phyloP scores from a whole-genome alignment of 495 filamentous ascomycete genomes.

The Aspergillus conjunctus region DNA sequence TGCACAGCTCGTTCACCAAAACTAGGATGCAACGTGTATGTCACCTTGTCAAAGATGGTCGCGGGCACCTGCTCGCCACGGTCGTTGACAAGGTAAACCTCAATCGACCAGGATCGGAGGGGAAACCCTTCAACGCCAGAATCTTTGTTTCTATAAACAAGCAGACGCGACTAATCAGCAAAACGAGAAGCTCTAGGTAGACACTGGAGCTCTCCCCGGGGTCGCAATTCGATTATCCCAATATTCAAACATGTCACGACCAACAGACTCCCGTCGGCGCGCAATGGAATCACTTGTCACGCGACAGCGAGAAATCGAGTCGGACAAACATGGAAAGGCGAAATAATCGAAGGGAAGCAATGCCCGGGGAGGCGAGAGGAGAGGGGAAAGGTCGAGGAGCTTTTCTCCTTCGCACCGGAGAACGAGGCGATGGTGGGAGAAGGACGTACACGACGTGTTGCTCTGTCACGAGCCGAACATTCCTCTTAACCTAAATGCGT shows the following conservation, averaged over 20 bases:
- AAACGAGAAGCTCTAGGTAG: constrained; percentile 2
- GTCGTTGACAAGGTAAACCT: constrained; percentile 61
- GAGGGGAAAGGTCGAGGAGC: background rate
- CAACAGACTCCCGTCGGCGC: background rate
- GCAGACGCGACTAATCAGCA: constrained; percentile 25
- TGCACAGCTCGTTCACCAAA: constrained; percentile 79
- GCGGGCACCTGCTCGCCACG: constrained; percentile 70
- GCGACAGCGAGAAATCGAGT: background rate
- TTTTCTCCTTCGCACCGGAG: background rate
- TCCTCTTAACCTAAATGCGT: constrained; percentile 70
- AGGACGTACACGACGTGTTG: constrained; percentile 80
- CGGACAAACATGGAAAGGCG: constrained; percentile 7
- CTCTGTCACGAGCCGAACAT: constrained; percentile 87
- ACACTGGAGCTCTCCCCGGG: background rate
- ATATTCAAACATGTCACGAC: background rate
- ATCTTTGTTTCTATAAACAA: constrained; percentile 57
- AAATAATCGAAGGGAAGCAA: constrained; percentile 10
- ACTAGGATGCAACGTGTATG: constrained; percentile 89
- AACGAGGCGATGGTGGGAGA: constrained; percentile 12
- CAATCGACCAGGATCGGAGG: constrained; percentile 72
- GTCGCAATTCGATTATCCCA: background rate
- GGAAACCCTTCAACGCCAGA: constrained; percentile 85
- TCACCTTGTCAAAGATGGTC: constrained; percentile 83
- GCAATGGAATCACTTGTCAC: background rate
- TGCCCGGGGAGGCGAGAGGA: background rate